Evolutionary conservation across 2,329 filamentous ascomycete species (phyloP).

Genomic region (Aspergillus uvarum): DNA sequence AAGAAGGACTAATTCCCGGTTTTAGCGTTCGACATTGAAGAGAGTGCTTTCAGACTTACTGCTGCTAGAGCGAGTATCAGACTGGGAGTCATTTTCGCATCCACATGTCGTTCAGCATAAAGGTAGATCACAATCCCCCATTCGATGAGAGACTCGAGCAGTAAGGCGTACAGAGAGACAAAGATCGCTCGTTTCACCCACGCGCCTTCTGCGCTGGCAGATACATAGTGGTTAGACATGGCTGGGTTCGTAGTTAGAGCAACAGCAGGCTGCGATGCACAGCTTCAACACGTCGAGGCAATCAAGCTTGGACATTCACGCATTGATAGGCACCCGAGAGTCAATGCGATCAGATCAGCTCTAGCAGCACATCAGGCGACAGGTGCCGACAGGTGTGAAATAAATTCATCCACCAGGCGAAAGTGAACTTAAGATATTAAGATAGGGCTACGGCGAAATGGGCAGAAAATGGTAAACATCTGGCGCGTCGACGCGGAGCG

Average conservation of each 20-base stretch:
- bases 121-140: conserved; percentile 37
- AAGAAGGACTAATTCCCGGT: conserved; percentile 32
- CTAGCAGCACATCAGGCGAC: not conserved
- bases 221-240: conserved; percentile 14
- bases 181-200: conserved; percentile 41
- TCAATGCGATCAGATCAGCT: not conserved
- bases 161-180: conserved; percentile 35
- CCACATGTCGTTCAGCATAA: conserved; percentile 35
- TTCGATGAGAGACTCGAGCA: conserved; percentile 37
- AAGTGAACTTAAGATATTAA: not conserved
- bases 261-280: conserved; percentile 6
- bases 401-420: conserved; percentile 5
- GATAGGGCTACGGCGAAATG: conserved; percentile 6
- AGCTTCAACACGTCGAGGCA: not conserved
- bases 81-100: conserved; percentile 40
- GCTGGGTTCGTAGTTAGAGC: not conserved
- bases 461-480: conserved; percentile 7
- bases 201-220: conserved; percentile 28
- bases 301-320: conserved; percentile 5
- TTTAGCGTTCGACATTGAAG: not conserved
- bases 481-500: conserved; percentile 23
- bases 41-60: conserved; percentile 26
- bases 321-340: not conserved
- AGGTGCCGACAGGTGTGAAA: not conserved
- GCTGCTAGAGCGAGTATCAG: conserved; percentile 37